Conservation (phyloP, 2,329 filamentous ascomycete species). For the Monilinia aucupariae region DNA sequence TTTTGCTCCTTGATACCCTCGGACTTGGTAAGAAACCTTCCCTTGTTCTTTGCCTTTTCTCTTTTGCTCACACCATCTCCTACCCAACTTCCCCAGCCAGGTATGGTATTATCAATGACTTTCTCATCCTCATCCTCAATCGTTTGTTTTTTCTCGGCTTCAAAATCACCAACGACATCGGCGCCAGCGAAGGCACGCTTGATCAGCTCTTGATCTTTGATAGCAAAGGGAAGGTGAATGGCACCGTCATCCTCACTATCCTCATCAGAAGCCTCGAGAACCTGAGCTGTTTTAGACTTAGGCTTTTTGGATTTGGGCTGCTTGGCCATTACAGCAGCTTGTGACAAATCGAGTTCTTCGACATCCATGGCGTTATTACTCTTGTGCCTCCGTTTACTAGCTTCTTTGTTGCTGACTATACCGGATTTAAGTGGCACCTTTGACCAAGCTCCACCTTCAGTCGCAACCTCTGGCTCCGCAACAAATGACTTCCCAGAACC, state of each 20-base stretch:
- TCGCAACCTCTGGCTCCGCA: constrained; percentile 16
- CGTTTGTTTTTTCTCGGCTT: constrained; percentile 67
- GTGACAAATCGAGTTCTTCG: constrained; percentile 33
- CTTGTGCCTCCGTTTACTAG: constrained; percentile 32
- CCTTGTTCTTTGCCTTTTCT: constrained; percentile 58
- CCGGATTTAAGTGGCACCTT: constrained; percentile 27
- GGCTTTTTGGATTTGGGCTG: constrained; percentile 29
- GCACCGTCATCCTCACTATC: constrained; percentile 44
- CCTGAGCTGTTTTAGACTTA: constrained; percentile 25
- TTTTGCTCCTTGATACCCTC: constrained; percentile 71
- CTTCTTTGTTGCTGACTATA: constrained; percentile 29
- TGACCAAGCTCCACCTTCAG: constrained; percentile 35
- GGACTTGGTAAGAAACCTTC: constrained; percentile 57
- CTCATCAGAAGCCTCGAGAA: constrained; percentile 29
- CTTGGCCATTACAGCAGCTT: constrained; percentile 33
- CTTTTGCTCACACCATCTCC: constrained; percentile 74
- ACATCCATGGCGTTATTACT: constrained; percentile 33
- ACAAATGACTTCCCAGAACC: neutral
- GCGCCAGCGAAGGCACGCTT: constrained; percentile 82
- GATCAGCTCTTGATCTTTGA: constrained; percentile 63
- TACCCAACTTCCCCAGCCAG: constrained; percentile 91
- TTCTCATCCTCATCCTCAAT: constrained; percentile 77
- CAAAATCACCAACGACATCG: constrained; percentile 76
- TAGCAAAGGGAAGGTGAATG: constrained; percentile 50
- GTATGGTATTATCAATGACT: constrained; percentile 75